A percentile compares a stretch with the other conserved stretches of the same genome.
Evolutionary conservation across 2,329 filamentous ascomycete species (phyloP).

Genomic region (Claviceps humidiphila): DNA sequence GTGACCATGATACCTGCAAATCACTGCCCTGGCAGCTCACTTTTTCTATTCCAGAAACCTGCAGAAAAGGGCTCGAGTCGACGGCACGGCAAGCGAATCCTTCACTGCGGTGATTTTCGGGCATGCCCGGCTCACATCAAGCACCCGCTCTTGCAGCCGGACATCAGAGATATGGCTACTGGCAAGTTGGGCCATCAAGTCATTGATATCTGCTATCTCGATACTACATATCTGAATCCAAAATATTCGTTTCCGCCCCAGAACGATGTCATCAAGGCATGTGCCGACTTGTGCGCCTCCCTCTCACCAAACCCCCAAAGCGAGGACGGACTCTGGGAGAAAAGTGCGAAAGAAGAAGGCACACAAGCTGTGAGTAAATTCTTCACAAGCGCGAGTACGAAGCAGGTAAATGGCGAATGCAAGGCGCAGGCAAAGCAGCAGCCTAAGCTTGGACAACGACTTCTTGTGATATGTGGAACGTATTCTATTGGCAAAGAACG

Average conservation of each 20-base stretch:
- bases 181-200: slow-evolving; percentile 68
- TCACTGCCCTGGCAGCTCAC: slow-evolving; percentile 86
- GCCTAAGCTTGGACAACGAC: slow-evolving; percentile 33
- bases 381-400: slow-evolving; percentile 26
- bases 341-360: slow-evolving; percentile 26
- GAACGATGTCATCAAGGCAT: slow-evolving; percentile 73
- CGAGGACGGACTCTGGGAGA: slow-evolving; percentile 34
- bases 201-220: slow-evolving; percentile 91
- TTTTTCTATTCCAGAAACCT: slow-evolving; percentile 83
- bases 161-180: slow-evolving; percentile 54
- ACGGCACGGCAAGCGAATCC: slow-evolving; percentile 56
- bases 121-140: slow-evolving; percentile 74
- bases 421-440: slow-evolving; percentile 13
- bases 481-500: slow-evolving; percentile 98
- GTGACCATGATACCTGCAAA: slow-evolving; percentile 96
- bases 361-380: slow-evolving; percentile 38
- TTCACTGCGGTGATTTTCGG: slow-evolving; percentile 93
- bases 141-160: slow-evolving; percentile 69
- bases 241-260: slow-evolving; percentile 91
- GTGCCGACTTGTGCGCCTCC: slow-evolving; percentile 74
- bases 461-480: slow-evolving; percentile 87
- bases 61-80: slow-evolving; percentile 44
- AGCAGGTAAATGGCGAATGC: slow-evolving; percentile 15
- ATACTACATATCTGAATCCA: slow-evolving; percentile 93
- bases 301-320: slow-evolving; percentile 51